A percentile compares a stretch with the other conserved stretches of the same genome.
phyloP scores from a whole-genome alignment of 176 grass and related monocot species.

The Rhynchospora tenuis region DNA sequence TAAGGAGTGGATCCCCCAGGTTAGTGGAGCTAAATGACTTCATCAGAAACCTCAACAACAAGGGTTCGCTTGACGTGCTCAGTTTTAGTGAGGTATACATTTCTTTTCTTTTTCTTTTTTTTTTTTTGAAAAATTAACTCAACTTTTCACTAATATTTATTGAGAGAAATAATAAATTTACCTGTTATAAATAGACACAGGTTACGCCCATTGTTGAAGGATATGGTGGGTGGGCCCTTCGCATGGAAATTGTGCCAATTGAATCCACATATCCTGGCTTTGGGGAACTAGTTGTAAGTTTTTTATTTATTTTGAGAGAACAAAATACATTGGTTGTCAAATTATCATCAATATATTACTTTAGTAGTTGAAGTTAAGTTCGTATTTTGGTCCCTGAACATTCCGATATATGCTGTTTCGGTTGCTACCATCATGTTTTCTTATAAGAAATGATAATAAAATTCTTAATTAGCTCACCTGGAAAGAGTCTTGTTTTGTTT shows the following conservation, averaged over 20 bases:
- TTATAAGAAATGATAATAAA: background rate
- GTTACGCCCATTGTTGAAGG: constrained; percentile 99
- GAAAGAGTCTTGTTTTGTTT: background rate
- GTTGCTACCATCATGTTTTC: constrained; percentile 5
- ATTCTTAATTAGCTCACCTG: background rate
- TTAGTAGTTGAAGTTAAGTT: background rate
- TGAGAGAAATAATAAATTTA: constrained; percentile 25
- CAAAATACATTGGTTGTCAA: background rate
- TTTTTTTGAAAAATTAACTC: background rate
- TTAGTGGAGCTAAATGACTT: constrained; percentile 87
- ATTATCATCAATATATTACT: background rate
- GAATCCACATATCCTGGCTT: constrained; percentile 98
- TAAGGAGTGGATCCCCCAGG: constrained; percentile 93
- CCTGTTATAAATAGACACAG: constrained; percentile 53
- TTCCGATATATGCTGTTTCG: background rate
- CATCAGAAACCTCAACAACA: constrained; percentile 59
- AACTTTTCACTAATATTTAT: background rate
- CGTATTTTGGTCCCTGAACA: too few species aligned
- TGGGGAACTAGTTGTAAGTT: constrained; percentile 84
- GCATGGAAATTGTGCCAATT: constrained; percentile 89
- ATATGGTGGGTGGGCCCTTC: constrained; percentile 93
- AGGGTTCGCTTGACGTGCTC: constrained; percentile 74
- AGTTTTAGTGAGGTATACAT: constrained; percentile 98
- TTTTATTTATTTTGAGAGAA: background rate
- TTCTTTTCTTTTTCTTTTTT: too few species aligned